Evolutionary conservation across 2,329 filamentous ascomycete species (phyloP).

Genomic region (Dactylonectria macrodidyma): DNA sequence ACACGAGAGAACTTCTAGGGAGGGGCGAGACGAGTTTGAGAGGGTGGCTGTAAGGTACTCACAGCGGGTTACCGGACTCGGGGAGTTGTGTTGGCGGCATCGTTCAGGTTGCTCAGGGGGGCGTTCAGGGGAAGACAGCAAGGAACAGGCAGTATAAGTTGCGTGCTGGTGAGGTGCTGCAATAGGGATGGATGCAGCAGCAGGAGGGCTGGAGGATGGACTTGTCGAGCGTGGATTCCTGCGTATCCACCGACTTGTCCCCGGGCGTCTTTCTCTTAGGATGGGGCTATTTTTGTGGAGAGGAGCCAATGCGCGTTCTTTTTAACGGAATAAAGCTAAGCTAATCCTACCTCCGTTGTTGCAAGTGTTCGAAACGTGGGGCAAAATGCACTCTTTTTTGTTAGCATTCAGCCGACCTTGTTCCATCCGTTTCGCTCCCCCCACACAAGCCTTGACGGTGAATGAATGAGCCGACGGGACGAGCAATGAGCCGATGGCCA

Average conservation of each 20-base stretch:
- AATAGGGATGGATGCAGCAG: neutral
- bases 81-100: conserved; percentile 64
- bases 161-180: neutral
- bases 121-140: neutral
- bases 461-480: neutral
- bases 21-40: neutral
- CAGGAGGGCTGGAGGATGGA: neutral
- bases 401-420: conserved; percentile 3
- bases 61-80: conserved; percentile 64
- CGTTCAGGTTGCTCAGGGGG: conserved; percentile 10
- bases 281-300: conserved; percentile 8
- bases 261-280: neutral
- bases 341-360: conserved; percentile 8
- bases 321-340: conserved; percentile 14
- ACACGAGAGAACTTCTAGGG: conserved; percentile 5
- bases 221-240: neutral
- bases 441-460: neutral
- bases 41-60: conserved; percentile 44
- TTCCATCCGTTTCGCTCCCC: conserved; percentile 4
- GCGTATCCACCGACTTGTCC: conserved; percentile 5
- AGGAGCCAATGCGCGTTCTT: neutral
- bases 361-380: conserved; percentile 18
- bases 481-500: conserved; percentile 15
- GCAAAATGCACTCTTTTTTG: conserved; percentile 2
- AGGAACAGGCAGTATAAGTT: neutral